These are phyloP conservation scores for Capronia coronata DNA, from an alignment of 2,329 filamentous ascomycete genomes.

Conservation along the genomic window DNA sequence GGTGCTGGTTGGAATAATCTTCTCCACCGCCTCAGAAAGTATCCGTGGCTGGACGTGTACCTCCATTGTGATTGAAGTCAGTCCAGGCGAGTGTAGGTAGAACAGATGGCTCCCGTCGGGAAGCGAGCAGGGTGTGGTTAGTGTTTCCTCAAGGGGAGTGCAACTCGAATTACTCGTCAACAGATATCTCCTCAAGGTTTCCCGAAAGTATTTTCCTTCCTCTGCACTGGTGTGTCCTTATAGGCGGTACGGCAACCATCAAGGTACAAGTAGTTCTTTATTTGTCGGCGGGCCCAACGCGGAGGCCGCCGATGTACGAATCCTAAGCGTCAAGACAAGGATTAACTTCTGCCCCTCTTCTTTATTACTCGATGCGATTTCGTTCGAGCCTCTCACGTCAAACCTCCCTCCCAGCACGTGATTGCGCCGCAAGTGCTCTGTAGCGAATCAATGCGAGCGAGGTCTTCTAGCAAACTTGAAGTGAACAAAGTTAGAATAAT, in stretches of 20 bases:
- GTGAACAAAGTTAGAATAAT: no score
- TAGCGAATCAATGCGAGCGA: no score
- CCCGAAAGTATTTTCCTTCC: no score
- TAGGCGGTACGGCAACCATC: no score
- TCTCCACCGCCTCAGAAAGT: slow-evolving; percentile 14
- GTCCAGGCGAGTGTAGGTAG: no score
- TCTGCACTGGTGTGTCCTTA: no score
- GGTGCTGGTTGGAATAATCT: slow-evolving; percentile 1
- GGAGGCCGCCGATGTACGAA: slow-evolving; percentile 3
- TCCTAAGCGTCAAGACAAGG: no score
- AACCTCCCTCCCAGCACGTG: background rate
- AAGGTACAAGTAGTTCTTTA: no score
- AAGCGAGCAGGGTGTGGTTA: no score
- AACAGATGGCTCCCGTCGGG: background rate
- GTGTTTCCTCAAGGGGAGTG: background rate
- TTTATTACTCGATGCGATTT: background rate
- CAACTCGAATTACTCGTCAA: no score
- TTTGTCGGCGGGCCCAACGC: background rate
- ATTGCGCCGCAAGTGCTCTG: background rate
- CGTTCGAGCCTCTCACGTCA: background rate
- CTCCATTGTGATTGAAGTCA: slow-evolving; percentile 15
- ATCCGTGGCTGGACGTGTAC: slow-evolving; percentile 17
- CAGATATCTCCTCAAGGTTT: no score
- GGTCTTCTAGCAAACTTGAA: no score
- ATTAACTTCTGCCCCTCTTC: background rate